Evolutionary conservation across 2,329 filamentous ascomycete genomes (phyloP), one percentile per base, ranked within the genome.

Genomic region (Gnomoniopsis smithogilvyi): DNA sequence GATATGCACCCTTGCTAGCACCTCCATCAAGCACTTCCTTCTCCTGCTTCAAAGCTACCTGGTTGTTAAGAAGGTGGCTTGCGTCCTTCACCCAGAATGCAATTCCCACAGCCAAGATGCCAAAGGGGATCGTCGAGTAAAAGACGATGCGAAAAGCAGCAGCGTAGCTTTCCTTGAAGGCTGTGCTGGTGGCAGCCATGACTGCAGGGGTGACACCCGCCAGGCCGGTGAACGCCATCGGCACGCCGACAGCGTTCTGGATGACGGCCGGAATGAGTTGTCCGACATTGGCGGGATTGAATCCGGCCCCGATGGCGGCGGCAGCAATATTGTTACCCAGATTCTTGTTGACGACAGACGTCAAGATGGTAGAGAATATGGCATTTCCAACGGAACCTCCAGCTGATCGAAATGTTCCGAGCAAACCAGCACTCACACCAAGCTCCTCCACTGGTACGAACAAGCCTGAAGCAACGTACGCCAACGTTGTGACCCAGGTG

Each of bases 331-430:
- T 65, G 4, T 62, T 54, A 2, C 61, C 67, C 1, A 73, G 65
- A 43, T 69, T 59, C 24, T 63, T 64, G 60, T 68, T 67, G 34
- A 68, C 62, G 17, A 67, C 64, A n/a, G 64, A 66, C 36, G 63
- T 71, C 49, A 69, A 57, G 54, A 73, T 69, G 8, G 69, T 69
- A 17, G 66, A 66, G 65, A 72, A 73, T 54, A 74, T 66, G 24
- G 72, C 70, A 41, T 69, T 72, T 21, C 70, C 72, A 17, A 74
- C 67, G 10, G 69, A 68, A 17, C 69, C 70, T 24, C 71, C 71
- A 11, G 61, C 66, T 19, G 65, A 68, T 36, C 70, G 65, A 62
- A 70, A 71, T 0, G 69, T 70, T 2, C 70, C 70, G 14, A 71
- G 61, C 17, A 72, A 56, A 8, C 70, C 70, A 46, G 67, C 64